A percentile compares a stretch with the other conserved stretches of the same genome.
These are phyloP conservation scores for Chalaropsis thielavioides DNA, from an alignment of 2,329 filamentous ascomycete genomes.

Conservation along the genomic window DNA sequence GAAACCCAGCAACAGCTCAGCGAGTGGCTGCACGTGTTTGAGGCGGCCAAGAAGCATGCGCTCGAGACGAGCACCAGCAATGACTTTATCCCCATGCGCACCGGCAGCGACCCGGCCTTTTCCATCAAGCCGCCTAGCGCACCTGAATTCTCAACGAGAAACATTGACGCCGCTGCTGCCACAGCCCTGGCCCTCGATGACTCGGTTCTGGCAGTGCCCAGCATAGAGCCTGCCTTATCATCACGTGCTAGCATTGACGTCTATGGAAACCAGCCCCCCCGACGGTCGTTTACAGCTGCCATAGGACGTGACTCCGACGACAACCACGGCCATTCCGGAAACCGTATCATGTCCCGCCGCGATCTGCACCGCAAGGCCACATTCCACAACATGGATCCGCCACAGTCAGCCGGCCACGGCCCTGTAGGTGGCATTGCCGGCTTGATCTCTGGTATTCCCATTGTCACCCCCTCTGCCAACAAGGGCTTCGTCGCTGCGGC, in stretches of 20 bases:
- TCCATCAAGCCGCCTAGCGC: slow-evolving; percentile 78
- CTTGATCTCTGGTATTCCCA: slow-evolving; percentile 52
- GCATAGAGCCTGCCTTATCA: slow-evolving; percentile 32
- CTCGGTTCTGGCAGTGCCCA: slow-evolving; percentile 5
- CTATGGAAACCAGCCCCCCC: slow-evolving; percentile 30
- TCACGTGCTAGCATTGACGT: slow-evolving; percentile 62
- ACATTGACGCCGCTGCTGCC: slow-evolving; percentile 48
- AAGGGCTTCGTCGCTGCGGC: background rate
- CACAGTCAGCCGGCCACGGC: slow-evolving; percentile 27
- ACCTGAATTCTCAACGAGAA: slow-evolving; percentile 78
- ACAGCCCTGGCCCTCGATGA: slow-evolving; percentile 31
- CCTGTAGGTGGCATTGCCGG: slow-evolving; percentile 59
- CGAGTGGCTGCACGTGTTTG: slow-evolving; percentile 87
- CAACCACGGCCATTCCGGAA: background rate
- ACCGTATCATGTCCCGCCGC: slow-evolving; percentile 78
- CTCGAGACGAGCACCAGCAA: slow-evolving; percentile 56
- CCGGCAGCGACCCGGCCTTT: slow-evolving; percentile 60
- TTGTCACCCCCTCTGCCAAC: slow-evolving; percentile 2
- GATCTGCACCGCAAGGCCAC: slow-evolving; percentile 74
- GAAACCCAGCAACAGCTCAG: slow-evolving; percentile 87
- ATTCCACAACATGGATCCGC: slow-evolving; percentile 32
- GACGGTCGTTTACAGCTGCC: slow-evolving; percentile 41
- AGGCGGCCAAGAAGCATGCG: slow-evolving; percentile 83
- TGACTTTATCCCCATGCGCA: slow-evolving; percentile 32
- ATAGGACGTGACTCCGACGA: slow-evolving; percentile 23